Percentiles rank a stretch among this genome's conserved stretches.
Conservation (phyloP, 2,329 filamentous ascomycete species). For the Hirsutella minnesotensis region DNA sequence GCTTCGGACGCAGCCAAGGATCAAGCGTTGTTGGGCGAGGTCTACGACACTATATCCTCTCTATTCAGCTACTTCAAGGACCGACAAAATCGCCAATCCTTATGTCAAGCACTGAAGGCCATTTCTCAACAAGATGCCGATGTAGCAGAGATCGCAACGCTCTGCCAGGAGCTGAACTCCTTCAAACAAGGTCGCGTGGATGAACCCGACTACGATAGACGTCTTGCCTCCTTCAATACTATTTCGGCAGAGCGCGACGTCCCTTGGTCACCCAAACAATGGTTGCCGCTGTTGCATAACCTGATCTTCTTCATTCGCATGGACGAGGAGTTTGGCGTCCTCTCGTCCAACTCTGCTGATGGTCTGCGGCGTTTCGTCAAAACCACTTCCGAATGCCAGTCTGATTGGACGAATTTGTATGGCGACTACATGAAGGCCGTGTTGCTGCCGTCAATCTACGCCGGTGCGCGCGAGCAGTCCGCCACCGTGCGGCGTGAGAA, state of each 20-base stretch:
- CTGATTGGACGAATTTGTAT: constrained; percentile 29
- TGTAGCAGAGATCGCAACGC: constrained; percentile 48
- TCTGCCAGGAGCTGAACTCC: constrained; percentile 75
- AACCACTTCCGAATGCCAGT: constrained; percentile 33
- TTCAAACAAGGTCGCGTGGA: constrained; percentile 62
- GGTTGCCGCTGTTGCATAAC: constrained; percentile 82
- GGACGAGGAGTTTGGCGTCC: constrained; percentile 77
- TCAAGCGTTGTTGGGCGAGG: constrained; percentile 41
- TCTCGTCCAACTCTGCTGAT: constrained; percentile 70
- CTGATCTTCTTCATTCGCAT: constrained; percentile 77
- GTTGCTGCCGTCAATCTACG: constrained; percentile 64
- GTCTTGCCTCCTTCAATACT: constrained; percentile 61
- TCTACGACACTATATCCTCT: constrained; percentile 65
- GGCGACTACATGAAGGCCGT: constrained; percentile 48
- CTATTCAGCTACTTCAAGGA: constrained; percentile 90
- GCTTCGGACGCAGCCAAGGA: constrained; percentile 34
- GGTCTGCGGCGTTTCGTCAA: constrained; percentile 69
- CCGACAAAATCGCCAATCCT: constrained; percentile 57
- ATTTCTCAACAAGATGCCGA: constrained; percentile 54
- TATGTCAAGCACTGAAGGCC: constrained; percentile 61
- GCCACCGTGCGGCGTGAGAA: constrained; percentile 80
- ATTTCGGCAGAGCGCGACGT: constrained; percentile 54
- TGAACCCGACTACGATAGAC: constrained; percentile 77
- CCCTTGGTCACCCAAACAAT: constrained; percentile 58
- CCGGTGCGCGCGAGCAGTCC: constrained; percentile 64